Evolutionary conservation across 1,284 basidiomycete species (phyloP), one percentile per base, ranked within the genome.

Genomic region (Austroboletus novae-zelandiae): DNA sequence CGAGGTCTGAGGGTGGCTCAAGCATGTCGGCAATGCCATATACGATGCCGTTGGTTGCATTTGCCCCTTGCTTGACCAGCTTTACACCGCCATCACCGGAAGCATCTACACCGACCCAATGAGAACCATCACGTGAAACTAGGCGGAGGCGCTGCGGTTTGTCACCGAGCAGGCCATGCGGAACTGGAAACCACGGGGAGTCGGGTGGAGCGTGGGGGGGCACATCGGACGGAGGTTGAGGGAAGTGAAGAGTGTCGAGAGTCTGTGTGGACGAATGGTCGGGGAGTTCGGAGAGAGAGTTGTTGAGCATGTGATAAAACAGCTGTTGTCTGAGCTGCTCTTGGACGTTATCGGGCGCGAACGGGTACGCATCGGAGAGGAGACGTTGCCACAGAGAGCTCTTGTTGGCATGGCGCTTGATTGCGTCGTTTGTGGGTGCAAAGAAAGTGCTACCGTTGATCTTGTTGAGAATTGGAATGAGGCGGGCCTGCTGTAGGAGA

Each of bases 241-340:
- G 90, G 69, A 77, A 94, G 56, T 87, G 84, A 4, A 92, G 73
- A 0, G 91, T 93, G 58, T 75, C 62, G 68, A 82, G 75, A 13
- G 76, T 72, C 31, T 71, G 66, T 5, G 74, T 69, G 41, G 72
- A 57, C 6, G 62, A 52, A 30, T 74, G 67, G 9, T 73, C 65
- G 9, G 83, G 81, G 34, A 81, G 61, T 25, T 62, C 62, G 15
- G 75, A 64, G 14, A 97, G 68, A 1, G 91, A 84, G 67, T 86
- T 87, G 71, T 99, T 98, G 56, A 99, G 75, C 40, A 98, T 71
- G 69, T 99, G 97, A 66, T 99, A 99, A 60, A 98, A 87, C 43
- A 99, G 78, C 60, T 94, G 89, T 65, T 98, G 94, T 41, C 96
- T 80, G 43, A 98, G 81, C 51, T 81, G 73, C 57, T 91, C 83